Evolutionary conservation across 345 rosid species (phyloP).

Genomic region (Syzygium aqueum): DNA sequence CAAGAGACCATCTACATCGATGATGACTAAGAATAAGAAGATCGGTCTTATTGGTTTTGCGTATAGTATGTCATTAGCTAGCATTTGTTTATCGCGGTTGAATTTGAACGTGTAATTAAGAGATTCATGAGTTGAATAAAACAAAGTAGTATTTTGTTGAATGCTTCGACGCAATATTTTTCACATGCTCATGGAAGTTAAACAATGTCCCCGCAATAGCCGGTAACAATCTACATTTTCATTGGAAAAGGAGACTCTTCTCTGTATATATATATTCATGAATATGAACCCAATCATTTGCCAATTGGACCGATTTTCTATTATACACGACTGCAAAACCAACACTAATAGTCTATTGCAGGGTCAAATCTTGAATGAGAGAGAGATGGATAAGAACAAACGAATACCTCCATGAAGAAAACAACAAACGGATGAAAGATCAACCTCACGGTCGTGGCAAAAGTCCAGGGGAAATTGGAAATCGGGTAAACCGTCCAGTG

Average conservation of each 20-base stretch:
- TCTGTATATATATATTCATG: background rate
- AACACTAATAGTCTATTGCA: background rate
- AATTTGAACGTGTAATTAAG: background rate
- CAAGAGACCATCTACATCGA: slow-evolving; percentile 89
- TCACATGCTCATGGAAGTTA: background rate
- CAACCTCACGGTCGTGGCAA: background rate
- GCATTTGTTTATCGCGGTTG: background rate
- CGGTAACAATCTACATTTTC: background rate
- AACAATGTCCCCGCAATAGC: background rate
- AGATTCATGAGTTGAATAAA: background rate
- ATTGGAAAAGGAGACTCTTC: background rate
- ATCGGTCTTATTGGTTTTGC: background rate
- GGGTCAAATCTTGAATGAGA: background rate
- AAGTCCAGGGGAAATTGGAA: background rate
- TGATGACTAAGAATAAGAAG: slow-evolving; percentile 41
- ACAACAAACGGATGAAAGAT: background rate
- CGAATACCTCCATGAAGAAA: background rate
- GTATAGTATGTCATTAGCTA: background rate
- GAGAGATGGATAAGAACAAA: background rate
- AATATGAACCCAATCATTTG: background rate
- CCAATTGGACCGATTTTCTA: background rate
- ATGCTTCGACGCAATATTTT: background rate
- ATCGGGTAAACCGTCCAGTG: background rate
- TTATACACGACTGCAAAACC: background rate
- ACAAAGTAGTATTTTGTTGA: background rate